phyloP scores from a whole-genome alignment of 202 grass and related monocot species.

The Brachypodium distachyon region DNA sequence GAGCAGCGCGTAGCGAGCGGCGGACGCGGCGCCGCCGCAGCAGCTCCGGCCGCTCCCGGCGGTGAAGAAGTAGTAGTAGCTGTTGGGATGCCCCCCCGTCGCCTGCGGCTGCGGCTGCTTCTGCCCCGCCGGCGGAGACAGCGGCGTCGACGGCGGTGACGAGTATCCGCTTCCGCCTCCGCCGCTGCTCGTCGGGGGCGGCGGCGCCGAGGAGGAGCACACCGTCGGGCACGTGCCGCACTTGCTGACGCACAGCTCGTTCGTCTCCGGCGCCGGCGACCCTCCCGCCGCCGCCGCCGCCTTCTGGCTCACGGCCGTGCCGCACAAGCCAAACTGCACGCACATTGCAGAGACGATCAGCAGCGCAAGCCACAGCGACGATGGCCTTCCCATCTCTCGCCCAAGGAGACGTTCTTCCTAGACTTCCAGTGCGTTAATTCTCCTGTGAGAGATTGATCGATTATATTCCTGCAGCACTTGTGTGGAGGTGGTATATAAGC shows the following conservation, averaged over 20 bases:
- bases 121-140: neutral
- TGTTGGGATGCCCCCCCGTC: slow-evolving; percentile 3
- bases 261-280: slow-evolving; percentile 30
- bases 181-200: neutral
- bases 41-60: neutral
- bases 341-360: neutral
- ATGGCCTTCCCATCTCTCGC: neutral
- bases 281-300: neutral
- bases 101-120: slow-evolving; percentile 8
- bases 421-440: neutral
- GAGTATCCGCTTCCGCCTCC: neutral
- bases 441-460: too few species aligned
- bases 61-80: slow-evolving; percentile 34
- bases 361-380: neutral
- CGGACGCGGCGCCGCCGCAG: neutral
- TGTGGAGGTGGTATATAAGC: neutral
- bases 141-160: neutral
- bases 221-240: slow-evolving; percentile 67
- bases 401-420: slow-evolving; percentile 8
- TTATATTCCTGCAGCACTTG: neutral
- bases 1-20: neutral
- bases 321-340: neutral
- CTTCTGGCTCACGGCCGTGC: neutral
- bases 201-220: slow-evolving; percentile 32
- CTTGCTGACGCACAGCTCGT: slow-evolving; percentile 55